Conservation (phyloP, 495 filamentous ascomycete genomes). For the Alectoria sarmentosa region DNA sequence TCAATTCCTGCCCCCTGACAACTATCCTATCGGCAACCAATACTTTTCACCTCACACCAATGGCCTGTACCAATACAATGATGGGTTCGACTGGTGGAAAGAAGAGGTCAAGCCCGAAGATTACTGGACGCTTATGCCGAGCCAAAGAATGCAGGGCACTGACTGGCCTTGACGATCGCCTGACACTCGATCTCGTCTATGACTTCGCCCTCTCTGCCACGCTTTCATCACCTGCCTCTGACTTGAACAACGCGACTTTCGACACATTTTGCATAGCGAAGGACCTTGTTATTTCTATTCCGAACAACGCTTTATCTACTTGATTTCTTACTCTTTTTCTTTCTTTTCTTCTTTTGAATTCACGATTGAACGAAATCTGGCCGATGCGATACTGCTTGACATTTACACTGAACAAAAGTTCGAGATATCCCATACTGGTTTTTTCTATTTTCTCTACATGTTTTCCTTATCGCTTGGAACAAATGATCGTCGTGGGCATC, state of each 20-base stretch:
- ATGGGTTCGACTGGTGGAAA: constrained; percentile 2
- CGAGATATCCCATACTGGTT: not conserved
- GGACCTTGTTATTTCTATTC: no score
- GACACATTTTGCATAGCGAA: not conserved
- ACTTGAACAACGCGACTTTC: not conserved
- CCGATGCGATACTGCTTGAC: not conserved
- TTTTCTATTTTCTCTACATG: not conserved
- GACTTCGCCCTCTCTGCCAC: not conserved
- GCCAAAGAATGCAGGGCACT: constrained; percentile 1
- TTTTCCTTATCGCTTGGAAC: not conserved
- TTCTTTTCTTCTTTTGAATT: not conserved
- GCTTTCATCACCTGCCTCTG: not conserved
- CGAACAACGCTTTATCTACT: no score
- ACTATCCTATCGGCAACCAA: constrained; percentile 7
- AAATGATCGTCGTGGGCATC: not conserved
- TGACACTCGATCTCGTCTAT: not conserved
- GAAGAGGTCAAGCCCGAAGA: constrained; percentile 16
- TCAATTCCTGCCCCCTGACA: constrained; percentile 5
- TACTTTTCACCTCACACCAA: not conserved
- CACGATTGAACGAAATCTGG: not conserved
- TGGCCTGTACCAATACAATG: constrained; percentile 3
- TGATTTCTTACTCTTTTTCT: not conserved
- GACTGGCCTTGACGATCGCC: constrained; percentile 1
- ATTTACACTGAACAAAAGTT: not conserved
- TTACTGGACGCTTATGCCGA: constrained; percentile 6